A percentile compares a stretch with the other conserved stretches of the same genome.
Evolutionary conservation across 2,329 filamentous ascomycete genomes (phyloP).

Genomic region (Ampelomyces quisqualis): DNA sequence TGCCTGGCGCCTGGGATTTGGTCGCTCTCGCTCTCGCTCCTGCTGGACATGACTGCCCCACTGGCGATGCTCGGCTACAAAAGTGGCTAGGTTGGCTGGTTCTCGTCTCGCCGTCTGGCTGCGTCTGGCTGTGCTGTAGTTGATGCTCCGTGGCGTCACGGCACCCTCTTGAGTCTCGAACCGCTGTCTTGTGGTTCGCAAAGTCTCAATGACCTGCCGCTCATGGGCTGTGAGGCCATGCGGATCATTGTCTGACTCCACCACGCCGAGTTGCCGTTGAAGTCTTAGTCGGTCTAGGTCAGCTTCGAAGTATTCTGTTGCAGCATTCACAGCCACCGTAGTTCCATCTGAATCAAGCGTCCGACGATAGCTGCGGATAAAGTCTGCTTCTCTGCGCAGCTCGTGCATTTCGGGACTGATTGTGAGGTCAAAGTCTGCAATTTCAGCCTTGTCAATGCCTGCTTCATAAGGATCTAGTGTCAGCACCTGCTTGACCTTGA

Average conservation of each 20-base stretch:
- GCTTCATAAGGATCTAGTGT: slow-evolving; percentile 60
- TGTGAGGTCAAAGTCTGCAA: slow-evolving; percentile 53
- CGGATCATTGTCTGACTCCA: slow-evolving; percentile 48
- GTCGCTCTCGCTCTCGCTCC: slow-evolving; percentile 27
- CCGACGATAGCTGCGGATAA: slow-evolving; percentile 47
- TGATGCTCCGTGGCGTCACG: slow-evolving; percentile 45
- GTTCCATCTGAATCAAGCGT: slow-evolving; percentile 42
- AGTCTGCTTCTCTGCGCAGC: slow-evolving; percentile 49
- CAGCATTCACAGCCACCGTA: slow-evolving; percentile 43
- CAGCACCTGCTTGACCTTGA: slow-evolving; percentile 68
- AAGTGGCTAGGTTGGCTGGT: slow-evolving; percentile 22
- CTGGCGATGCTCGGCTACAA: slow-evolving; percentile 28
- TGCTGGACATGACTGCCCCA: slow-evolving; percentile 17
- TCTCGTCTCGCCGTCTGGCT: slow-evolving; percentile 25
- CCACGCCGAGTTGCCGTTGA: slow-evolving; percentile 40
- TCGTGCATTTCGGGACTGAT: slow-evolving; percentile 48
- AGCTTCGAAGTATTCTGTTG: slow-evolving; percentile 48
- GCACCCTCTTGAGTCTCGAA: slow-evolving; percentile 45
- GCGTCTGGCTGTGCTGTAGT: slow-evolving; percentile 41
- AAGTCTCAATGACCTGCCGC: slow-evolving; percentile 49
- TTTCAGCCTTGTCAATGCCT: slow-evolving; percentile 57
- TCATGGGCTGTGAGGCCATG: slow-evolving; percentile 50
- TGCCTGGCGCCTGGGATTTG: slow-evolving; percentile 42
- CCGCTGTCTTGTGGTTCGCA: slow-evolving; percentile 47
- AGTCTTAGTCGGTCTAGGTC: slow-evolving; percentile 36